These are phyloP conservation scores for Arxiozyma bovina DNA, from an alignment of 1,139 yeast species.

Conservation along the genomic window DNA sequence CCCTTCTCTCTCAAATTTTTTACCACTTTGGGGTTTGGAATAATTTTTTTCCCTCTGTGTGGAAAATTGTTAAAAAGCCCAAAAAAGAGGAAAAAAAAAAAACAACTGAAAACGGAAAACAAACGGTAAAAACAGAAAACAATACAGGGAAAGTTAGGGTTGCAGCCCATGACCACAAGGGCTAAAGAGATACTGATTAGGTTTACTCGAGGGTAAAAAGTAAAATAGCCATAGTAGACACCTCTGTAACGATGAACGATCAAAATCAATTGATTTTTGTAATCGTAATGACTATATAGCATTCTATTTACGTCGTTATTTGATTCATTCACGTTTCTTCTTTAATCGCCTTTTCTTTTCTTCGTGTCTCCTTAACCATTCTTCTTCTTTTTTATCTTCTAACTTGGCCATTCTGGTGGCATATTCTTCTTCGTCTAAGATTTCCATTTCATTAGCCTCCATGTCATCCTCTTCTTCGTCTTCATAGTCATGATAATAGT, in stretches of 20 bases:
- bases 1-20: too few species aligned
- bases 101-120: too few species aligned
- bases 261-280: too few species aligned
- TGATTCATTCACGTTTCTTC: conserved; percentile 5
- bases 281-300: neutral
- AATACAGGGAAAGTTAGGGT: neutral
- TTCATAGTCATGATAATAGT: conserved; percentile 37
- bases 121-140: too few species aligned
- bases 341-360: conserved; percentile 33
- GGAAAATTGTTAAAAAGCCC: too few species aligned
- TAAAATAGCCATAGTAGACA: neutral
- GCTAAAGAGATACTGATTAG: neutral
- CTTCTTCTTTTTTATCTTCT: conserved; percentile 60
- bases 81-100: neutral
- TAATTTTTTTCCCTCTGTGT: too few species aligned
- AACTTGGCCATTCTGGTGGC: conserved; percentile 52
- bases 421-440: conserved; percentile 67
- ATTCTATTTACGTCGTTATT: too few species aligned
- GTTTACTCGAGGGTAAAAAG: neutral
- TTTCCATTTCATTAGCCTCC: conserved; percentile 91
- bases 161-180: neutral
- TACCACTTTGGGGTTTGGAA: too few species aligned
- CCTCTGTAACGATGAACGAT: too few species aligned
- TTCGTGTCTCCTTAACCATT: conserved; percentile 44
- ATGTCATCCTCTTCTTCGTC: conserved; percentile 59